Evolutionary conservation across 441 rosid species (phyloP), one percentile per base, ranked within the genome.

Genomic region (Euphorbia corollata): DNA sequence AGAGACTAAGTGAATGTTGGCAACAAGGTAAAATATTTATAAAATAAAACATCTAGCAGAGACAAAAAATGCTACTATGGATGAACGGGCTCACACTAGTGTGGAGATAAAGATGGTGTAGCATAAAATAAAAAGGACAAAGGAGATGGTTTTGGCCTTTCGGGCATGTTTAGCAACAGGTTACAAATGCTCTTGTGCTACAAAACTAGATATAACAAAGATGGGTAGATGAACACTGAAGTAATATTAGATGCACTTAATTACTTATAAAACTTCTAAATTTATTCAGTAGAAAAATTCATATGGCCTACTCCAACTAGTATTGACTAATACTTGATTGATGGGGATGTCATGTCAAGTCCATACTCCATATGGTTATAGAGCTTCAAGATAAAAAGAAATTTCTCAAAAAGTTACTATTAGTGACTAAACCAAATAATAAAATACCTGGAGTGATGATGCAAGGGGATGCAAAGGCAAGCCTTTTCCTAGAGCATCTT

Each of bases 401-500:
- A 32, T 15, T 23, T 12, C 16, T 27, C 60, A 10, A 6, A 15
- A 10, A n/a, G n/a, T n/a, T n/a, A n/a, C n/a, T n/a, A n/a, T n/a
- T n/a, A 63, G 4, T 61, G 43, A 22, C 22, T 39, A 22, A 50
- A 59, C 22, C 22, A 23, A 71, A 39, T 55, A 9, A 62, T 19
- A 38, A 43, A 57, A 66, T 78, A 93, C 98, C 95, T 93, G 97
- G 63, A 93, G 86, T 39, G 96, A 86, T 75, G 87, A 86, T 43
- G 90, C 88, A 48, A 93, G 91, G 64, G 86, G 68, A 74, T 80
- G 83, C 69, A 93, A 79, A 69, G 96, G 89, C 73, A 85, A 80
- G 78, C 86, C 81, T 70, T 82, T 86, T 67, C 77, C 83, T 63
- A 79, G 63, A 63, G 75, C 75, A 76, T 77, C 84, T 75, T 82